These are phyloP conservation scores for Sporobolomyces phaffii DNA, from an alignment of 768 basidiomycete genomes.

Conservation along the genomic window DNA sequence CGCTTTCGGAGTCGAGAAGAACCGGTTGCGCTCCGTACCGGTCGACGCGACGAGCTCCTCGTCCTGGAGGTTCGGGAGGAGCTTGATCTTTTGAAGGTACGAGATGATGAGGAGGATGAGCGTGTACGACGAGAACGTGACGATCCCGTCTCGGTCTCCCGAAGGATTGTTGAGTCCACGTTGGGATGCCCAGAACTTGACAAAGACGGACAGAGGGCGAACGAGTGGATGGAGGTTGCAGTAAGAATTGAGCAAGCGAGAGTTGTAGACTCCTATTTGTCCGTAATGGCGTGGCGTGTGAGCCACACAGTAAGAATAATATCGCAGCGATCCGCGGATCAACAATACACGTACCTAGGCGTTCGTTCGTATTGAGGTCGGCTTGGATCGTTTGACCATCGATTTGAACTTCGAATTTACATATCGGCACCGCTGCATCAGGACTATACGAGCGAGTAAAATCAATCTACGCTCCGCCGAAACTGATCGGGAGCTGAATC, in stretches of 20 bases:
- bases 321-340: no score
- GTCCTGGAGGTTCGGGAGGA: conserved; percentile 41
- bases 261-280: conserved; percentile 44
- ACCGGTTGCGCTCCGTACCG: conserved; percentile 3
- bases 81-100: conserved; percentile 51
- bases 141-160: conserved; percentile 27
- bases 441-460: conserved; percentile 42
- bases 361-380: conserved; percentile 60
- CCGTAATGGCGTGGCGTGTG: no score
- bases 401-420: conserved; percentile 36
- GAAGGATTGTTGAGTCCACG: conserved; percentile 54
- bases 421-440: conserved; percentile 36
- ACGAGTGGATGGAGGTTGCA: conserved; percentile 50
- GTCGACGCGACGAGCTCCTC: conserved; percentile 20
- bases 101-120: conserved; percentile 59
- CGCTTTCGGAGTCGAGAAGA: conserved; percentile 32
- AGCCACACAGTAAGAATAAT: no score
- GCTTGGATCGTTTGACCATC: conserved; percentile 31
- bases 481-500: no score
- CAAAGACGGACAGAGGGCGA: conserved; percentile 50
- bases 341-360: no score
- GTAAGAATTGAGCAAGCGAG: conserved; percentile 55
- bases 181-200: conserved; percentile 61
- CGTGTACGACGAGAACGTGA: conserved; percentile 61
- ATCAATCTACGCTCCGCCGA: no score